Conservation (phyloP, 2,329 filamentous ascomycete genomes). For the Penicillium sp. region DNA sequence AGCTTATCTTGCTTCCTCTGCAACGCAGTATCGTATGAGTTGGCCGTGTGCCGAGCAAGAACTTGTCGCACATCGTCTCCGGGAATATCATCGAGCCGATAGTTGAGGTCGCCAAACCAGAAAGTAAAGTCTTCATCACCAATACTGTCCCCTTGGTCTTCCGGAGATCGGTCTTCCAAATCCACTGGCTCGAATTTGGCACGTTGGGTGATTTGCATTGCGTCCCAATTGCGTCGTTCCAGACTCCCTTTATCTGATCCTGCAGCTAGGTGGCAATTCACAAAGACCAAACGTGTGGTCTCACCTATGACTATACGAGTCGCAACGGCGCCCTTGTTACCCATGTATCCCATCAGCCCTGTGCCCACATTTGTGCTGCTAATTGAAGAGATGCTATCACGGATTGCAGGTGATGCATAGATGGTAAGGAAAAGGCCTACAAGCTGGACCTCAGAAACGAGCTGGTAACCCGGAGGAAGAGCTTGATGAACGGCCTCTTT, state of each 20-base stretch:
- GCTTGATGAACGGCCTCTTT: conserved; percentile 75
- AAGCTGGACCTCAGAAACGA: conserved; percentile 82
- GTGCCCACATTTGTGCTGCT: conserved; percentile 86
- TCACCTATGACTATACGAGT: conserved; percentile 85
- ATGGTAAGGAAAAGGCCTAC: conserved; percentile 83
- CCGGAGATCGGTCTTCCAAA: conserved; percentile 65
- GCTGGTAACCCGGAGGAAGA: conserved; percentile 76
- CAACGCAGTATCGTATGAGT: conserved; percentile 71
- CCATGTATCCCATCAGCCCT: conserved; percentile 88
- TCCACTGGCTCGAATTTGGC: conserved; percentile 80
- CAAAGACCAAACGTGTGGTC: conserved; percentile 84
- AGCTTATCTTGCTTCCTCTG: conserved; percentile 34
- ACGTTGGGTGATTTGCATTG: conserved; percentile 74
- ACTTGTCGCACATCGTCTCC: conserved; percentile 88
- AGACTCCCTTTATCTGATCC: conserved; percentile 78
- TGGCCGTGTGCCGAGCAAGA: conserved; percentile 79
- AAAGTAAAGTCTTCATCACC: conserved; percentile 93
- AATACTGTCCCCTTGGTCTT: conserved; percentile 65
- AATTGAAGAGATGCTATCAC: conserved; percentile 76
- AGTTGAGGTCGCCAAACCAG: conserved; percentile 97
- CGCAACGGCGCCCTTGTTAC: conserved; percentile 91
- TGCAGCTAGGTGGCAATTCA: conserved; percentile 90
- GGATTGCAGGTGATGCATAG: conserved; percentile 80
- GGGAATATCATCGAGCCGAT: conserved; percentile 84
- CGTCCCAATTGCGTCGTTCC: conserved; percentile 90